Conservation (phyloP, 768 basidiomycete genomes). For the Russula olivacea region DNA sequence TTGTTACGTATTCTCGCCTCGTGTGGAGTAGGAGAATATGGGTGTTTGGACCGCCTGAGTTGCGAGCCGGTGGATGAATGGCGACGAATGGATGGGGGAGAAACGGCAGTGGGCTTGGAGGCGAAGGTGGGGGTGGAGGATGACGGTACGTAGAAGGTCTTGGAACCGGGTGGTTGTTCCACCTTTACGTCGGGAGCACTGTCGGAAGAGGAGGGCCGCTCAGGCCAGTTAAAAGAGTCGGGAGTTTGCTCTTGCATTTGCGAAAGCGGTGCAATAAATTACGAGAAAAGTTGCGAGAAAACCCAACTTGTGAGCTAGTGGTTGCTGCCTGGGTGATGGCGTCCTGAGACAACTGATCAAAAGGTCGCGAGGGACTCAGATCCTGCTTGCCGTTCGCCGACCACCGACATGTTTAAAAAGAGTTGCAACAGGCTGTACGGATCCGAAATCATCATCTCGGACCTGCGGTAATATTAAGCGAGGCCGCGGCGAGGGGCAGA, state of each 20-base stretch:
- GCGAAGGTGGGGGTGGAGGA: conserved; percentile 28
- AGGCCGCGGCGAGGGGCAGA: conserved; percentile 22
- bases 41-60: conserved; percentile 25
- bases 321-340: conserved; percentile 29
- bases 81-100: conserved; percentile 17
- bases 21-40: conserved; percentile 19
- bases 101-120: conserved; percentile 17
- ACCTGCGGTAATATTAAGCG: conserved; percentile 25
- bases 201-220: conserved; percentile 26
- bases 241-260: conserved; percentile 27
- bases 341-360: conserved; percentile 31
- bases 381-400: conserved; percentile 24
- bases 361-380: conserved; percentile 33
- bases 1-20: conserved; percentile 20
- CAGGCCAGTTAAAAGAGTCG: conserved; percentile 34
- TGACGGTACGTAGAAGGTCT: conserved; percentile 45
- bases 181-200: conserved; percentile 21
- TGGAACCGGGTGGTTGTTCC: conserved; percentile 13
- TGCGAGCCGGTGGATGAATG: conserved; percentile 12
- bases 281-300: conserved; percentile 18
- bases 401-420: conserved; percentile 25
- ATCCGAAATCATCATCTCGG: conserved; percentile 25
- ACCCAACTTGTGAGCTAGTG: conserved; percentile 18
- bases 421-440: conserved; percentile 28
- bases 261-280: conserved; percentile 28